These are phyloP conservation scores for Termitomyces sp. DNA, from an alignment of 768 basidiomycete species.

Conservation along the genomic window DNA sequence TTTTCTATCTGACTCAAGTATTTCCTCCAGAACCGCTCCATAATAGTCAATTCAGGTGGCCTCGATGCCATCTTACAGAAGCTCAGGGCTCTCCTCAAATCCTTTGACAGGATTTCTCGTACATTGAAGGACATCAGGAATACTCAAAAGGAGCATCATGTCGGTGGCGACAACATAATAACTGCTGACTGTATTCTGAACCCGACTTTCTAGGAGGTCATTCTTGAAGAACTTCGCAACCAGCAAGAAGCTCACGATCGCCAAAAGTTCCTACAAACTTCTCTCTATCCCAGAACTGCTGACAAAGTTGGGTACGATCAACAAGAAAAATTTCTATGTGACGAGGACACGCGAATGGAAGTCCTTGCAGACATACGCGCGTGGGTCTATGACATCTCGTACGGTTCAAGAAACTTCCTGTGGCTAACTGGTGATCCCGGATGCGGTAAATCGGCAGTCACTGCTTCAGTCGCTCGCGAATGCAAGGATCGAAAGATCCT, in stretches of 20 bases:
- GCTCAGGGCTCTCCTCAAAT: not conserved
- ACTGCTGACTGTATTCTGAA: not conserved
- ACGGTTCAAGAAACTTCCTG: not conserved
- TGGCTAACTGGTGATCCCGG: constrained; percentile 9
- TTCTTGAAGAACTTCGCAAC: not conserved
- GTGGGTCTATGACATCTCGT: constrained; percentile 3
- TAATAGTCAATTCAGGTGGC: constrained; percentile 8
- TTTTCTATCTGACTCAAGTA: not conserved
- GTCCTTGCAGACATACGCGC: not conserved
- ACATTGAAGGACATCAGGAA: not conserved
- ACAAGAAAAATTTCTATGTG: constrained; percentile 4
- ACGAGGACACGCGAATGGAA: constrained; percentile 1
- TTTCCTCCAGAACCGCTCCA: constrained; percentile 10
- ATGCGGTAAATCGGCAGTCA: constrained; percentile 7
- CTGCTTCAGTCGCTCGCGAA: constrained; percentile 2
- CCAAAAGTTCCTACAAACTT: not conserved
- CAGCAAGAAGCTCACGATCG: not conserved
- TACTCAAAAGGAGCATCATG: constrained; percentile 3
- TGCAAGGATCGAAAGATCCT: constrained; percentile 5
- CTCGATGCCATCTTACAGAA: constrained; percentile 6
- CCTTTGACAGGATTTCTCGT: not conserved
- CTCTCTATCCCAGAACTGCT: not conserved
- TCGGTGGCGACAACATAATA: not conserved
- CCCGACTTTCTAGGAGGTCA: not conserved
- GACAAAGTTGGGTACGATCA: not conserved